Evolutionary conservation across 2,329 filamentous ascomycete species (phyloP), one percentile per base, ranked within the genome.

Genomic region (Paraconiothyrium brasiliense): DNA sequence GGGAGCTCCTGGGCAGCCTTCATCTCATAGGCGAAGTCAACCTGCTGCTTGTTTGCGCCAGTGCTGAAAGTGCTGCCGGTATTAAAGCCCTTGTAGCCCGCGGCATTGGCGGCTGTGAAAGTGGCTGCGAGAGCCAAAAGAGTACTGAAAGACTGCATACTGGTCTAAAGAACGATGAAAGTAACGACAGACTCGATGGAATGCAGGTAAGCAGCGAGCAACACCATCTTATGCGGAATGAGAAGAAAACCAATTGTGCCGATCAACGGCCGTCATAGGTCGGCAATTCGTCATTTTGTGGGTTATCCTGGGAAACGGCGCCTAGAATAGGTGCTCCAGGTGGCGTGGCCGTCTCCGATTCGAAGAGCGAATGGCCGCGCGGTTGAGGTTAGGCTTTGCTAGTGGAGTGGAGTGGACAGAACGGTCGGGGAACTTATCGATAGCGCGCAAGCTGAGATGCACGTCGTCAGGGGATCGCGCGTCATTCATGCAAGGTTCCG

Each of bases 11-110:
- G 84, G 9, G 90, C 90, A 2, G 85, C 81, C 66, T 84, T 86
- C 84, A 92, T 92, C 79, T 91, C 86, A 68, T 84, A 80, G 80
- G 91, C 87, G 76, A 90, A 93, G 73, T 92, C 89, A 13, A 83
- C 69, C 74, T 91, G 85, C 59, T 73, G 69, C 80, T 91, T 90
- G 75, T 83, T 79, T 30, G 83, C 78, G 62, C 88, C 87, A 67
- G 87, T 85, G 39, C 82, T 85, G 72, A 87, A 87, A 61, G 84
- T 85, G 57, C 84, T 82, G 63, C 89, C 90, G 65, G 91, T 92
- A 84, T 92, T 92, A 86, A 92, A 92, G 68, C 91, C 91, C 37
- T 73, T 71, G 58, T 48, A 39, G n/a, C 41, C 27, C 1, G 27
- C 54, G 46, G 54, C 54, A 39, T 24, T 24, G 4, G 43, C 54